Evolutionary conservation across 768 basidiomycete species (phyloP), one percentile per base, ranked within the genome.

Genomic region (Lactarius deliciosus): DNA sequence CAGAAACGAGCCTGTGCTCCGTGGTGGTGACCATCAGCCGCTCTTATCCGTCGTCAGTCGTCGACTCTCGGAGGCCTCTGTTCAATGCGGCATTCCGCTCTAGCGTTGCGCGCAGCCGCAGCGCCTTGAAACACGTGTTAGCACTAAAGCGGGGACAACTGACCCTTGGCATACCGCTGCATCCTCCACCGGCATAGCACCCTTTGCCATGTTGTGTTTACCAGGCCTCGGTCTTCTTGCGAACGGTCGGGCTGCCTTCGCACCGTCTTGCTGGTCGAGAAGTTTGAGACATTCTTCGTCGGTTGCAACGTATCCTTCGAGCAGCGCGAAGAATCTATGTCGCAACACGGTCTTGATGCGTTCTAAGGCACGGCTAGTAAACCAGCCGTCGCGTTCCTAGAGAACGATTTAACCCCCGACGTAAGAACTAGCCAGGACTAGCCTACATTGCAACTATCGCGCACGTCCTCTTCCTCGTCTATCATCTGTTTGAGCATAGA

Each of bases 381-480:
- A 97, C 95, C 95, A 98, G 2, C 96, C 96, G 72, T 94, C 91
- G 57, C 88, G 86, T 79, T 91, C 88, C 89, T 90, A 65, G 16
- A 43, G 13, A 18, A 25, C 13, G 36, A 36, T 41, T 61, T 43
- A 56, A 30, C 16, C 64, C 34, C 64, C 34, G 71, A 50, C 57
- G 61, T 22, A 59, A 40, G 47, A 10, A 28, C n/a, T 28, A 47
- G 20, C n/a, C 1, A 13, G 30, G n/a, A n/a, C 36, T 9, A 7
- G 80, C 90, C 72, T 67, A 96, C 94, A 73, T 93, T 81, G 74
- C 92, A 94, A 15, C 76, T 79, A 67, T 91, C 88, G 40, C 87
- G 84, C 20, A 91, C 77, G 55, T 86, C 88, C 18, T 85, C 82
- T 5, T 85, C 81, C 65, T 90, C 86, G 67, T 90, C 83, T 60